Base-by-base conservation (phyloP, 306 rosid genomes). In the Cucumis cinereus region DNA sequence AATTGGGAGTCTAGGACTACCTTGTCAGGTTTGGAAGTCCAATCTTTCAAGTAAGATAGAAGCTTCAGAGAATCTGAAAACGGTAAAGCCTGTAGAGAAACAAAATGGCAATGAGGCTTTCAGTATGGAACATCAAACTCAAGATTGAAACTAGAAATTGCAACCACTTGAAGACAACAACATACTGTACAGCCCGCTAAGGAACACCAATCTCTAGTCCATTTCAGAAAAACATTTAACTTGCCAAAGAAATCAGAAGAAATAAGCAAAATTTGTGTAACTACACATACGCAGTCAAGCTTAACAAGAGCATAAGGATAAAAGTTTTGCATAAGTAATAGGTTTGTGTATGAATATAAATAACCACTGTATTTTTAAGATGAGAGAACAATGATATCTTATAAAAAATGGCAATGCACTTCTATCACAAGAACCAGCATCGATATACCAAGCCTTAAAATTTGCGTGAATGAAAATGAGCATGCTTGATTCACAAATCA, bases 21-120 rank as follows among this genome's bases (percentile, higher is more conserved):
- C 98, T 94, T 94, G 59, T 90, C 96, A n/a, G 88, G 86, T 79
- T 91, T 84, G 54, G 88, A 81, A 78, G 84, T 83, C 98, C 98
- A 94, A 70, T 89, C 89, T 84, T 94, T 94, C 84, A 87, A 85
- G 90, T 88, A 90, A 33, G 93, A 81, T 75, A 91, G 69, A 76
- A 94, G 90, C 81, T 86, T 91, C 83, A 94, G 84, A 56, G 97
- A 93, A 81, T 93, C 98, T 20, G 98, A 82, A 81, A 94, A 94
- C 5, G 98, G 91, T 79, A 94, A 85, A 79, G 94, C 90, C 98
- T 94, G 88, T 82, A 90, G 35, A 76, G 58, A 50, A 72, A 72
- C 41, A 10, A n/a, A 19, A 28, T 16, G 41, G 75, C 38, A 52
- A 54, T 30, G 23, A 30, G 45, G 56, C 75, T 70, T 45, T 49